These are phyloP conservation scores for Colletotrichum sidae DNA, from an alignment of 2,329 filamentous ascomycete species.

Conservation along the genomic window DNA sequence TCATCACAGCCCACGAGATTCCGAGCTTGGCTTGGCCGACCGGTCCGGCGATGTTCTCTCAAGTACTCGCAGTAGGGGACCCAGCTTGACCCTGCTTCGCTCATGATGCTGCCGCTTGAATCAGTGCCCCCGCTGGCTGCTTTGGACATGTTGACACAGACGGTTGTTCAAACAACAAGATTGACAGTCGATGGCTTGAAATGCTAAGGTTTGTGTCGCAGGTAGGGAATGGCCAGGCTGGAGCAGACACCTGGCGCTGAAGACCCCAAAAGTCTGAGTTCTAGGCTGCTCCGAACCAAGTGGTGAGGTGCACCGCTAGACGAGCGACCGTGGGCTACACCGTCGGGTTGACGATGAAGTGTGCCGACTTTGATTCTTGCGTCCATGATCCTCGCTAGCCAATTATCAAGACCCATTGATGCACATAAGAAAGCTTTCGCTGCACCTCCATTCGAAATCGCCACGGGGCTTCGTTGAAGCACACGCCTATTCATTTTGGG, in stretches of 20 bases:
- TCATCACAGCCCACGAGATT: slow-evolving; percentile 11
- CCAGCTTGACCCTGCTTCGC: slow-evolving; percentile 5
- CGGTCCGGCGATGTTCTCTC: too few species aligned
- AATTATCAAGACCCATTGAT: slow-evolving; percentile 18
- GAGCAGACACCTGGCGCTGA: slow-evolving; percentile 17
- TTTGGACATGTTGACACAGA: background rate
- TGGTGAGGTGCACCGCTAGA: slow-evolving; percentile 21
- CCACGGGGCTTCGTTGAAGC: too few species aligned
- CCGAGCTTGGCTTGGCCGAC: background rate
- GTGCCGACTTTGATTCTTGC: slow-evolving; percentile 17
- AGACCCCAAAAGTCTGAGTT: slow-evolving; percentile 33
- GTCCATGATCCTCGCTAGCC: slow-evolving; percentile 30
- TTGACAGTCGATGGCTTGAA: slow-evolving; percentile 8
- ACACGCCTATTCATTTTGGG: too few species aligned
- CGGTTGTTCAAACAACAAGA: background rate
- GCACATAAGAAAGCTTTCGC: too few species aligned
- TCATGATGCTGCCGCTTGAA: background rate
- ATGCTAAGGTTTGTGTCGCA: slow-evolving; percentile 10
- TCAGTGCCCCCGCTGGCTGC: background rate
- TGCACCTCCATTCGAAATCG: too few species aligned
- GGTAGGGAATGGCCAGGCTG: slow-evolving; percentile 31
- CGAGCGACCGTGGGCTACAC: slow-evolving; percentile 24
- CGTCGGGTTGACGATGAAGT: slow-evolving; percentile 16
- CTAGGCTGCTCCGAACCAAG: slow-evolving; percentile 26
- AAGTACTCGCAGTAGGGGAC: too few species aligned